Percentiles rank a stretch among this genome's conserved stretches.
Evolutionary conservation across 176 grass and related monocot genomes (phyloP).

Genomic region (Urochloa ruziziensis): DNA sequence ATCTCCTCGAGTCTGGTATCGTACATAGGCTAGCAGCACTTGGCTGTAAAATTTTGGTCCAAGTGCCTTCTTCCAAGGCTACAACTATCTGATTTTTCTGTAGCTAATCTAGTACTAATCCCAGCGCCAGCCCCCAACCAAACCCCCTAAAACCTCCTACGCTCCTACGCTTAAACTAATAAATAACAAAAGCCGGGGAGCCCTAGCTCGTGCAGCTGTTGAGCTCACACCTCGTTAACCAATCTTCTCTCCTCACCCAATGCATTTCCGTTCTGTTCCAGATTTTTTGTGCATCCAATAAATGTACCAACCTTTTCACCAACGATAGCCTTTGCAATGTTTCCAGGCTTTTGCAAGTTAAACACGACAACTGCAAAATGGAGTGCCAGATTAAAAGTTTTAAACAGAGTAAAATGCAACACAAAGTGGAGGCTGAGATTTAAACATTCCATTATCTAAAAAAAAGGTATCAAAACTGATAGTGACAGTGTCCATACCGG

Average conservation of each 20-base stretch:
- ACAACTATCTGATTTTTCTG: not conserved
- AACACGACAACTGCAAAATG: conserved; percentile 85
- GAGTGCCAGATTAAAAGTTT: not conserved
- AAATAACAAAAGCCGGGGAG: not conserved
- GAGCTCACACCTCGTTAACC: conserved; percentile 48
- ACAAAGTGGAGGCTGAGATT: not conserved
- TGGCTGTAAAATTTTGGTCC: not conserved
- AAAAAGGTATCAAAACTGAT: not conserved
- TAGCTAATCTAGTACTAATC: conserved; percentile 38
- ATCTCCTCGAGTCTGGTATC: not conserved
- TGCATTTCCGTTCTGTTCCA: conserved; percentile 16
- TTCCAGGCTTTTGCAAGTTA: conserved; percentile 85
- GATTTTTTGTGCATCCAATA: conserved; percentile 51
- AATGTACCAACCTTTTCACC: conserved; percentile 91
- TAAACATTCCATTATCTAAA: not conserved
- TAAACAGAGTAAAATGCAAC: not conserved
- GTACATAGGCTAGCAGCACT: conserved; percentile 29
- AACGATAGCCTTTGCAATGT: conserved; percentile 91
- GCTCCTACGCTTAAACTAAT: not conserved
- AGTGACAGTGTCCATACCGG: conserved; percentile 51
- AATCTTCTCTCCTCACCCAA: conserved; percentile 41
- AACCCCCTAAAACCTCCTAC: not conserved
- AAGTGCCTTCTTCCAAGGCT: not conserved
- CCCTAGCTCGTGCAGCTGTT: not conserved
- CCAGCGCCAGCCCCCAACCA: too few relatives aligned